Evolutionary conservation across 1,284 basidiomycete species (phyloP), one percentile per base, ranked within the genome.

Genomic region (Ceratobasidium sp.): DNA sequence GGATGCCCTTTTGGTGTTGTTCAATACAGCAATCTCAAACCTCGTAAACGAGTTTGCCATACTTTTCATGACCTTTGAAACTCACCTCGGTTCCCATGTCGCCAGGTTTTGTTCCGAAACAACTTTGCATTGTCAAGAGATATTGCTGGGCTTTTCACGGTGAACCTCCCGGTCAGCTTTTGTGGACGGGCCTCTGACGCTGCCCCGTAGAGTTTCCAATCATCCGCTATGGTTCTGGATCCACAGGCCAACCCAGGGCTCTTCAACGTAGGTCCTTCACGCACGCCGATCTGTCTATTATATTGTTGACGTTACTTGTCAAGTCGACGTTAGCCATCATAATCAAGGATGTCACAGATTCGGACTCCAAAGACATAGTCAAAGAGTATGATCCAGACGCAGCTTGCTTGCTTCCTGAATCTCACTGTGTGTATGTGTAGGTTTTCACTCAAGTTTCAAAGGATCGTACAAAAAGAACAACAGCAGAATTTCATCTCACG

Each of bases 271-370:
- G 37, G 56, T 27, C 3, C 22, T 9, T n/a, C 54, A 9, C 2
- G 11, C 9, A 37, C 5, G 34, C 34, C 34, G 34, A 37, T 37
- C 9, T 9, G 9, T 37, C 34, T 37, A 37, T 37, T 5, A 37
- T 37, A 37, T 9, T 9, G 9, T 37, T 37, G 9, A 37, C 34
- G 34, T 37, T 37, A 9, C 34, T 37, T 37, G 34, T 37, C 5
- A 37, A 86, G 74, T 89, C 88, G 0, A 87, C 84, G 0, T 79
- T 90, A 14, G 85, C 85, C 1, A 88, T 90, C 74, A 88, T 90
- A 56, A 89, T 90, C 79, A 90, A 89, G 83, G 89, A 90, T 74
- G 89, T 90, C 2, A 84, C 88, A 0, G 86, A 88, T 56, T 84
- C 84, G 0, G 89, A 89, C 79, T 86, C 84, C 76, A 79, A 78